Percentiles rank a stretch among this genome's conserved stretches.
phyloP scores from a whole-genome alignment of 148 eudicot species.

The Rhododendron henanense region DNA sequence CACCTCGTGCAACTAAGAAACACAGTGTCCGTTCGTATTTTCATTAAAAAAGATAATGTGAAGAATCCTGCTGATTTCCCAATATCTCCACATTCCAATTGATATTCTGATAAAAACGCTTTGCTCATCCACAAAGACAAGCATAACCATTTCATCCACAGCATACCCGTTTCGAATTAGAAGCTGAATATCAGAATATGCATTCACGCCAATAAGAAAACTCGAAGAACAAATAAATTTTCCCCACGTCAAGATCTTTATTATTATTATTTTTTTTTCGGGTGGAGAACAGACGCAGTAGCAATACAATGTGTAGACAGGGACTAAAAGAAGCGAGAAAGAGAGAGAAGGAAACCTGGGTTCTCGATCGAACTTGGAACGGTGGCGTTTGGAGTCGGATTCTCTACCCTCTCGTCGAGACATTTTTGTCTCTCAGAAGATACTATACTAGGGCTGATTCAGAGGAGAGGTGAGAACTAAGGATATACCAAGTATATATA shows the following conservation, averaged over 20 bases:
- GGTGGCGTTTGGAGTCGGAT: constrained; percentile 50
- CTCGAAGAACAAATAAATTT: background rate
- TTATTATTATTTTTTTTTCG: background rate
- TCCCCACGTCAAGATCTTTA: background rate
- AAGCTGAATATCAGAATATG: background rate
- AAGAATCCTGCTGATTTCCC: background rate
- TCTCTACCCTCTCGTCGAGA: constrained; percentile 49
- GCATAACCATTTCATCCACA: background rate
- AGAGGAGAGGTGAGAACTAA: background rate
- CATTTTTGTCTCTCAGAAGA: constrained; percentile 11
- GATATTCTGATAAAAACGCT: background rate
- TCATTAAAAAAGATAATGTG: background rate
- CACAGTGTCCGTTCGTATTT: background rate
- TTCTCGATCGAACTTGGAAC: constrained; percentile 57
- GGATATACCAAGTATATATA: background rate
- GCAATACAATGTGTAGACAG: background rate
- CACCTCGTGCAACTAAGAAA: no score
- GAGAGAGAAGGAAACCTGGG: constrained; percentile 39
- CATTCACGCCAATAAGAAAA: background rate
- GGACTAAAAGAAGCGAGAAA: no score
- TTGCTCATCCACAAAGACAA: background rate
- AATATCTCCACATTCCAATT: background rate
- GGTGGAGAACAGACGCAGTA: background rate
- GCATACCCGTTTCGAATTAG: background rate
- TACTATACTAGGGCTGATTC: background rate